Base-by-base conservation (phyloP, 108 stramenopile species). In the Skeletonema costatum region DNA sequence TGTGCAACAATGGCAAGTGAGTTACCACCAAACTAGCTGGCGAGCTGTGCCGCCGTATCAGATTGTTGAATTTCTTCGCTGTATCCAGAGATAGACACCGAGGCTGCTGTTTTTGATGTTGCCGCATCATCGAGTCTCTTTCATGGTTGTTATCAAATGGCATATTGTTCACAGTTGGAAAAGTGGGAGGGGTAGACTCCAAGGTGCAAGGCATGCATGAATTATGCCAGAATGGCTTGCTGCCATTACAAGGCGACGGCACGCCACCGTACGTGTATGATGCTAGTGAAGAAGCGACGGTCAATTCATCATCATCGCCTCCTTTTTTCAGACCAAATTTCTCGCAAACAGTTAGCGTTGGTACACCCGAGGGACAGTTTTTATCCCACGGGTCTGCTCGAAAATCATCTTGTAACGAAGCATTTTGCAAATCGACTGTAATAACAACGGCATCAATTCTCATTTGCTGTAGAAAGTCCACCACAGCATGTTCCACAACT, bases 21-120 rank as follows among this genome's bases (percentile, higher is more conserved):
- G 90, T 85, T 17, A 95, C 90, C 25, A 95, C 87, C 42, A 95
- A 86, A 58, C 80, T 77, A 8, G 88, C 85, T 21, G 70, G 64
- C 12, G 42, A 35, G 75, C 87, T 89, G 70, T 89, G 64, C 63
- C 72, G 69, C 16, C 74, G 64, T 5, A 95, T 86, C 42, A 77
- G 71, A 38, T 74, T 31, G 71, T 95, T 95, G 59, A 94, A 60
- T 32, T 68, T 65, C 8, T 67, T 53, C 10, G 90, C 92, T 5
- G 66, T 75, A 14, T 62, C 32, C 2, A 60, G 32, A 19, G 19
- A 3, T 5, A 51, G 50, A 51, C 6, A 51, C 1, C 17, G 50
- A n/a, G 5, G 17, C 0, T 51, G 50, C 7, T 51, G 17, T 51
- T 19, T 4, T 39, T 44, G 11, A n/a, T 48, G 36, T 50, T 60